These are phyloP conservation scores for Lichtheimia corymbifera DNA, from an alignment of 371 early-diverging fungal genomes.

Conservation along the genomic window DNA sequence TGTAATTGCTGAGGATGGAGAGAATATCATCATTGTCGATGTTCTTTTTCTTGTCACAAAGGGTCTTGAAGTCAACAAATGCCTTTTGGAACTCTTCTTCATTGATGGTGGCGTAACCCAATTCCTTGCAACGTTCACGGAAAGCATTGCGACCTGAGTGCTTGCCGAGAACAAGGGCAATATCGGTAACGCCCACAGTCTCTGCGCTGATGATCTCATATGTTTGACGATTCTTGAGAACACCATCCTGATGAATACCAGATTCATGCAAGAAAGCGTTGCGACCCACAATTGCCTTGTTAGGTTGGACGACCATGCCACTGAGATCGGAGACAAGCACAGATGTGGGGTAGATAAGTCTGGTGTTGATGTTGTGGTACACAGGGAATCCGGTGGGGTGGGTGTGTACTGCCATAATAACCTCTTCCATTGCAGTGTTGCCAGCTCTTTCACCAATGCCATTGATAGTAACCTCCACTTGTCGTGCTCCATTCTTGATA, in stretches of 20 bases:
- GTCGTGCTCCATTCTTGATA: conserved; percentile 87
- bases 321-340: conserved; percentile 85
- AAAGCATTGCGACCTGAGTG: conserved; percentile 96
- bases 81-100: conserved; percentile 73
- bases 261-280: conserved; percentile 98
- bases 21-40: conserved; percentile 89
- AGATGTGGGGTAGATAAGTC: conserved; percentile 83
- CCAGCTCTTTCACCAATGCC: conserved; percentile 99
- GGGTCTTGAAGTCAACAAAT: conserved; percentile 85
- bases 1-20: conserved; percentile 73
- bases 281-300: conserved; percentile 97
- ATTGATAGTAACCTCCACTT: conserved; percentile 96
- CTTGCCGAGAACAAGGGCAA: conserved; percentile 90
- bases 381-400: conserved; percentile 87
- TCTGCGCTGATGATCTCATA: conserved; percentile 96
- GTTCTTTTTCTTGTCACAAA: conserved; percentile 91
- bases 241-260: conserved; percentile 97
- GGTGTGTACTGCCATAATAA: conserved; percentile 92
- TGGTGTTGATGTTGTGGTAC: conserved; percentile 85
- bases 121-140: conserved; percentile 74
- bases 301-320: conserved; percentile 94
- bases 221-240: conserved; percentile 91
- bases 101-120: conserved; percentile 73
- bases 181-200: conserved; percentile 84
- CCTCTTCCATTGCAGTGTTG: conserved; percentile 94